Base-by-base conservation (phyloP, 306 rosid genomes). In the Hylodesmum podocarpum region DNA sequence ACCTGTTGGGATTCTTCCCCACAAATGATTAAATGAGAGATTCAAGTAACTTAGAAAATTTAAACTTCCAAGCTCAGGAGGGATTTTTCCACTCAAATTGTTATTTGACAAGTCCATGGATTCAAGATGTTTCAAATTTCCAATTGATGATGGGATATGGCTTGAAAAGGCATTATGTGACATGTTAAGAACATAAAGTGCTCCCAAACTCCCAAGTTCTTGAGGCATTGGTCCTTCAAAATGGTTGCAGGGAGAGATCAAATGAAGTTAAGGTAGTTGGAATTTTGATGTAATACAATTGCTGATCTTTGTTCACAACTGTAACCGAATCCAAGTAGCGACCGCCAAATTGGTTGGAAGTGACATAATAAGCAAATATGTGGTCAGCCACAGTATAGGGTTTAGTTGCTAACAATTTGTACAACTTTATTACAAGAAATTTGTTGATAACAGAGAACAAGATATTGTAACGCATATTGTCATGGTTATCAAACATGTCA, bases 91-190 rank as follows among this genome's bases (percentile, higher is more conserved):
- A 0, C 4, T 65, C 21, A 88, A 15, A 8, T 14, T 7, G 58
- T 86, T 86, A 5, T 7, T 64, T 24, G 88, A 86, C 22, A 88
- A 36, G 78, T 83, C 89, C 3, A 88, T 19, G 8, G 89, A 84
- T 77, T 82, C 89, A 1, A 88, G 80, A 10, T 68, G 9, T 9
- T 37, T 57, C 46, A 87, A 15, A 11, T 73, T 79, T 0, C 72
- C 82, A 0, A 79, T 14, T 16, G 82, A 79, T 6, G 78, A 63
- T n/a, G 86, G 87, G n/a, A 87, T 79, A 0, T 67, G 31, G 4
- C 85, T 77, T 0, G 6, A 19, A 8, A 84, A 58, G 8, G 61
- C 78, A 78, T 87, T 87, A 4, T 75, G n/a, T 31, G 88, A 87
- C 40, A 84, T 28, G 75, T 87, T 80, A 5, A 84, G 80, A 27